Percentiles rank a stretch among this genome's conserved stretches.
Conservation (phyloP, 257 asterid genomes). For the Penstemon eatonii region DNA sequence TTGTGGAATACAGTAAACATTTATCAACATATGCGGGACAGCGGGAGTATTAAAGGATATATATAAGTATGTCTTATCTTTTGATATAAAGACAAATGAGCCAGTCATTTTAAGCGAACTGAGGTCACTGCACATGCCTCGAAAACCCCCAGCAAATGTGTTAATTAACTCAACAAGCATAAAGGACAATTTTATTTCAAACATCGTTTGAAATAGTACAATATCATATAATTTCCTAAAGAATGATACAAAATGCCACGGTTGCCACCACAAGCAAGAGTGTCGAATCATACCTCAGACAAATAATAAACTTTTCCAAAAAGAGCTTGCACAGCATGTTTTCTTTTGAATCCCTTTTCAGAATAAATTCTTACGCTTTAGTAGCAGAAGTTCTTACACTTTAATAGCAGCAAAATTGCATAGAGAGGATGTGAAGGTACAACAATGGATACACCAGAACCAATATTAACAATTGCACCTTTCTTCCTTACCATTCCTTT, state of each 20-base stretch:
- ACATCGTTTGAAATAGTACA: slow-evolving; percentile 1
- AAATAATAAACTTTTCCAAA: slow-evolving; percentile 86
- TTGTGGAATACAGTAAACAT: not conserved
- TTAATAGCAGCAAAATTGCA: slow-evolving; percentile 54
- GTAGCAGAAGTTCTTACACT: slow-evolving; percentile 66
- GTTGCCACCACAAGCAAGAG: slow-evolving; percentile 1
- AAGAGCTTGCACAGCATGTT: slow-evolving; percentile 86
- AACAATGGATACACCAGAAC: slow-evolving; percentile 74
- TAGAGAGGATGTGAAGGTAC: slow-evolving; percentile 89
- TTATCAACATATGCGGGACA: not conserved
- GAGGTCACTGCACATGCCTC: not conserved
- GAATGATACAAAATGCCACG: slow-evolving; percentile 14
- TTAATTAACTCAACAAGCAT: slow-evolving; percentile 13
- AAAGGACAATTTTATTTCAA: not conserved
- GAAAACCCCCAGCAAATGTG: not conserved
- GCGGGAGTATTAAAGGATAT: slow-evolving; percentile 2
- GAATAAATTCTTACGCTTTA: slow-evolving; percentile 76
- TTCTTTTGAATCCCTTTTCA: slow-evolving; percentile 84
- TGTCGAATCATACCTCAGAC: slow-evolving; percentile 57
- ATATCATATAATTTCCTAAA: slow-evolving; percentile 2
- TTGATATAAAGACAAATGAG: not conserved
- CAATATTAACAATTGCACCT: slow-evolving; percentile 72
- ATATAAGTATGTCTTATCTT: not conserved
- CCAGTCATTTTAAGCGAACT: slow-evolving; percentile 11
- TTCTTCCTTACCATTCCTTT: slow-evolving; percentile 56